Evolutionary conservation across 495 filamentous ascomycete genomes (phyloP).

Genomic region (Xylaria curta): DNA sequence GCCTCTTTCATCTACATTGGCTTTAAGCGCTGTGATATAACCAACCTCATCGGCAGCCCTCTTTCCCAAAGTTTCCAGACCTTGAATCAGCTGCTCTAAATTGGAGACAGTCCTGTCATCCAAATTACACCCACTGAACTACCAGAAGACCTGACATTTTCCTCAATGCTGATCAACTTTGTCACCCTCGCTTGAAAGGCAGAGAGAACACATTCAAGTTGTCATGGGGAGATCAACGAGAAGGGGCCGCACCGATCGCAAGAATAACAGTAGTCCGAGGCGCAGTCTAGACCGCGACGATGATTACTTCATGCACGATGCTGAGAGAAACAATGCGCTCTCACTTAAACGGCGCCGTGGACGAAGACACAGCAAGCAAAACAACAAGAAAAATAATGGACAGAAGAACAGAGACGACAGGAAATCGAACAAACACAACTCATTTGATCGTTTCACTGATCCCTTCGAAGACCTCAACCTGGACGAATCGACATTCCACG

Average conservation of each 20-base stretch:
- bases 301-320: slow-evolving; percentile 32
- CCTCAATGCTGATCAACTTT: slow-evolving; percentile 27
- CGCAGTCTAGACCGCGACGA: slow-evolving; percentile 28
- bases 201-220: slow-evolving; percentile 12
- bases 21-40: slow-evolving; percentile 3
- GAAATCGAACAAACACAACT: background rate
- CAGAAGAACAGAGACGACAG: slow-evolving; percentile 13
- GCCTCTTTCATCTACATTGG: slow-evolving; percentile 3
- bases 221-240: slow-evolving; percentile 19
- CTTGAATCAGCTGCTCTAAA: background rate
- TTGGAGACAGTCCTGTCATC: background rate
- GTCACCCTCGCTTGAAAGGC: background rate
- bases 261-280: slow-evolving; percentile 10
- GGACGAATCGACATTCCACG: background rate
- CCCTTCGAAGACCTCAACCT: background rate
- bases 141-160: background rate
- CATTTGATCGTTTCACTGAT: background rate
- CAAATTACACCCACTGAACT: slow-evolving; percentile 5
- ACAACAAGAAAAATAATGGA: background rate
- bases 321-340: background rate
- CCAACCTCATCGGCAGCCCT: background rate
- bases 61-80: background rate
- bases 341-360: background rate
- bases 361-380: slow-evolving; percentile 1
- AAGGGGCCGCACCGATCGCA: background rate